Percentiles rank a stretch among this genome's conserved stretches.
phyloP scores from a whole-genome alignment of 108 stramenopile genomes.

The Cyclotella distinguenda region DNA sequence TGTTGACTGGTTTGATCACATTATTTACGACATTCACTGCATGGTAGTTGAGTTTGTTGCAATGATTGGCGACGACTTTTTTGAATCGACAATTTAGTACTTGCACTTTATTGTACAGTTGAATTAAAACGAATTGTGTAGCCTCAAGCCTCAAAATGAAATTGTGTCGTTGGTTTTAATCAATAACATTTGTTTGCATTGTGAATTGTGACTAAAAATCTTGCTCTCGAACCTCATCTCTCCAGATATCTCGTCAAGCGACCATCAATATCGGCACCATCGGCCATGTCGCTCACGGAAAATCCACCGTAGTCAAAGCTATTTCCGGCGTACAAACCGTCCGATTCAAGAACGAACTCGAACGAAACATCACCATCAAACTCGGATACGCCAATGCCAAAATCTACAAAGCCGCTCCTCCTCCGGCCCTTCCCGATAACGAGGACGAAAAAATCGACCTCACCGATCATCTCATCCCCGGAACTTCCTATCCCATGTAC shows the following conservation, averaged over 20 bases:
- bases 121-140: no score
- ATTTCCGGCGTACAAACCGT: constrained; percentile 99
- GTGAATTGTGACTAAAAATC: no score
- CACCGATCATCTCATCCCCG: constrained; percentile 27
- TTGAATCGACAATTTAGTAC: no score
- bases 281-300: constrained; percentile 99
- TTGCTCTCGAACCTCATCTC: background rate
- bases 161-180: background rate
- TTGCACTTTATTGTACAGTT: no score
- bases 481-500: constrained; percentile 71
- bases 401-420: constrained; percentile 92
- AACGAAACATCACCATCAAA: constrained; percentile 99
- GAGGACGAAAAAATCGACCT: constrained; percentile 49
- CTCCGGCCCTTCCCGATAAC: constrained; percentile 33
- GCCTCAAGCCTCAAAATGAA: no score
- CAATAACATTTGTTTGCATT: background rate
- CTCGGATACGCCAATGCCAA: constrained; percentile 99
- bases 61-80: no score
- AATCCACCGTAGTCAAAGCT: constrained; percentile 98
- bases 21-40: no score
- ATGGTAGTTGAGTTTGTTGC: no score
- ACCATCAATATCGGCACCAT: constrained; percentile 99
- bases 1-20: no score
- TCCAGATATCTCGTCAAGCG: constrained; percentile 95
- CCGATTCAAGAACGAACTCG: constrained; percentile 99